Conservation (phyloP, 768 basidiomycete species). For the Rhizopogon vesiculosus region DNA sequence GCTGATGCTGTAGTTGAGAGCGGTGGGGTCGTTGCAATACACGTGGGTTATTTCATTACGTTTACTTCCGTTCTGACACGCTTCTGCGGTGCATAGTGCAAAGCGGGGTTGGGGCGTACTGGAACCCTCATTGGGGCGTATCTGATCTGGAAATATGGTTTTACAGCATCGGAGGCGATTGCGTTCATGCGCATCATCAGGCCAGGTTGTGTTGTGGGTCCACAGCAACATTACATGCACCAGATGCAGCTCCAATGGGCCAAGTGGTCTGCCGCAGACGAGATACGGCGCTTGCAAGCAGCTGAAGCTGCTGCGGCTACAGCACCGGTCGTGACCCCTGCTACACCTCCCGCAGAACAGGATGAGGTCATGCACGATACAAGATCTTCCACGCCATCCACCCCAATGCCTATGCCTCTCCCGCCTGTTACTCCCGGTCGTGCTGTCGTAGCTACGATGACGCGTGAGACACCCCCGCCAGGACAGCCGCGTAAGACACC, state of each 20-base stretch:
- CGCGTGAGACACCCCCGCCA: slow-evolving; percentile 68
- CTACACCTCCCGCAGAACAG: slow-evolving; percentile 74
- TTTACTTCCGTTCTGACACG: slow-evolving; percentile 11
- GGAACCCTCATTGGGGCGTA: slow-evolving; percentile 97
- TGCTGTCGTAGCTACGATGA: slow-evolving; percentile 63
- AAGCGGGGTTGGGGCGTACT: slow-evolving; percentile 94
- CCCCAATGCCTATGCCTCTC: slow-evolving; percentile 26
- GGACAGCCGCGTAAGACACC: slow-evolving; percentile 90
- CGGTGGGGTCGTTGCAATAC: slow-evolving; percentile 84
- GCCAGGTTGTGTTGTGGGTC: slow-evolving; percentile 90
- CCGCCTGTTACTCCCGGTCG: slow-evolving; percentile 82
- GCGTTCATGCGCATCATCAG: slow-evolving; percentile 98
- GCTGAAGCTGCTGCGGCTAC: slow-evolving; percentile 35
- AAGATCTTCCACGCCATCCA: slow-evolving; percentile 32
- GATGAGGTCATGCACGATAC: slow-evolving; percentile 56
- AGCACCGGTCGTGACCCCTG: slow-evolving; percentile 59
- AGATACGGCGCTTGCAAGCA: slow-evolving; percentile 46
- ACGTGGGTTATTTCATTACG: slow-evolving; percentile 48
- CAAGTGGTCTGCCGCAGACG: slow-evolving; percentile 89
- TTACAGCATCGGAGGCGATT: slow-evolving; percentile 93
- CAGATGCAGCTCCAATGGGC: slow-evolving; percentile 92
- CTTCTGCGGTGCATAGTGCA: slow-evolving; percentile 54
- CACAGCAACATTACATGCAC: slow-evolving; percentile 93
- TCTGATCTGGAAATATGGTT: slow-evolving; percentile 97
- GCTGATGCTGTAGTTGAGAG: slow-evolving; percentile 72